Evolutionary conservation across 2,329 filamentous ascomycete genomes (phyloP), one percentile per base, ranked within the genome.

Genomic region (Cercospora sp.): DNA sequence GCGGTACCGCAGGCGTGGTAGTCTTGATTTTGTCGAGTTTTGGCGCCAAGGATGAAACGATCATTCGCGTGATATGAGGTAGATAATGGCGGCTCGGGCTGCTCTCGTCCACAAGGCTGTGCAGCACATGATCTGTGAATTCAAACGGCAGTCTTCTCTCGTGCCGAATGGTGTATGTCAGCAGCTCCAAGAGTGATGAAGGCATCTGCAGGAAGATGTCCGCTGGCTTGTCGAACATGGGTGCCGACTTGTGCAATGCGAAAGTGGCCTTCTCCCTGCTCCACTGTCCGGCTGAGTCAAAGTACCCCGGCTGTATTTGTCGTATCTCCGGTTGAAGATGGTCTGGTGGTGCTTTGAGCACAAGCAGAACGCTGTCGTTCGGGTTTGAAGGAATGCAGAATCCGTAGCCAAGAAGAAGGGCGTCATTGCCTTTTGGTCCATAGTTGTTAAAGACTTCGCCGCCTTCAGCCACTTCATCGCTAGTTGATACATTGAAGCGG

Each of bases 391-490:
- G 73, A 13, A 85, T 77, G 67, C 81, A 83, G 74, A 86, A 86
- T 3, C 85, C 85, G 66, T 86, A 86, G 3, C 84, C 84, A 57
- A 85, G 80, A 2, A 86, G 76, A 2, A 86, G 75, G 71, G 86
- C 84, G 69, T 84, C 83, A 61, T 86, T 86, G 5, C 81, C 78
- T 70, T 86, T 86, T 1, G 84, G 81, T 0, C 81, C 84, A 65
- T 86, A 86, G 71, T 86, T 86, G 73, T 86, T 86, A 76, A 79
- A 83, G 2, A 86, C 74, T 69, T 86, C 81, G 3, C 78, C 76
- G 3, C 81, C 82, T 4, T 75, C 69, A 3, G 72, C 45, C 2
- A 82, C 70, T 0, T 66, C 66, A 4, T 81, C 77, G 3, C 78
- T 75, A 28, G 80, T 69, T 8, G 77, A 77, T 24, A 85, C 74